Percentiles rank a stretch among this genome's conserved stretches.
Conservation (phyloP, 1,284 basidiomycete genomes). For the Moesziomyces antarcticus region DNA sequence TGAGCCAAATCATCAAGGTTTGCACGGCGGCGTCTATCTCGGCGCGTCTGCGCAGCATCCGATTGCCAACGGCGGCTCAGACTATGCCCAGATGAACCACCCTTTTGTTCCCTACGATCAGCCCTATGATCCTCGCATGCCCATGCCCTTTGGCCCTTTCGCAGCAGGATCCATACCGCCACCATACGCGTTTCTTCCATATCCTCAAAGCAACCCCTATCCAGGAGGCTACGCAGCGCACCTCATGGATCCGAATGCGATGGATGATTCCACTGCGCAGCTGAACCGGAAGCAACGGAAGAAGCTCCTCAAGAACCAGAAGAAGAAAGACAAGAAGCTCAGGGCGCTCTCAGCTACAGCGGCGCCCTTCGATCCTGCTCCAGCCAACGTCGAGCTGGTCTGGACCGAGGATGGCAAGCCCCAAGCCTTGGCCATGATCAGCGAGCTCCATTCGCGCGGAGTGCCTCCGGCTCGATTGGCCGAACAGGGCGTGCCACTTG, state of each 20-base stretch:
- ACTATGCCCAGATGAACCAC: neutral
- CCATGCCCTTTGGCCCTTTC: conserved; percentile 5
- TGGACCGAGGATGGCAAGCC: conserved; percentile 31
- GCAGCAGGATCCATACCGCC: neutral
- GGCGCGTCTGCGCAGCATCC: neutral
- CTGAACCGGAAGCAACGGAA: conserved; percentile 13
- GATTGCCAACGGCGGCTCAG: neutral
- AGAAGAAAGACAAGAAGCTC: conserved; percentile 28
- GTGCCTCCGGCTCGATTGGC: conserved; percentile 23
- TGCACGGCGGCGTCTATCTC: conserved; percentile 8
- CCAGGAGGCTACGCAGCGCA: conserved; percentile 1
- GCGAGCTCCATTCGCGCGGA: conserved; percentile 18
- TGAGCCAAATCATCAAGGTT: conserved; percentile 1
- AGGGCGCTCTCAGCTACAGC: neutral
- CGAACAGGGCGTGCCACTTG: conserved; percentile 18
- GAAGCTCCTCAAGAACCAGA: conserved; percentile 25
- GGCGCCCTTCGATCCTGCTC: neutral
- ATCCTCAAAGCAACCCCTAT: conserved; percentile 4
- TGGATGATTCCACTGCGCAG: neutral
- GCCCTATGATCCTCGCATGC: conserved; percentile 21
- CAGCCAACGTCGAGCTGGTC: neutral
- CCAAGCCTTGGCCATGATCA: conserved; percentile 24
- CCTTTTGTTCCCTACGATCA: conserved; percentile 3
- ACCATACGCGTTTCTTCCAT: neutral
- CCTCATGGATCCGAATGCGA: neutral